Evolutionary conservation across 129 eudicot species (phyloP).

Genomic region (Centaurea solstitialis): DNA sequence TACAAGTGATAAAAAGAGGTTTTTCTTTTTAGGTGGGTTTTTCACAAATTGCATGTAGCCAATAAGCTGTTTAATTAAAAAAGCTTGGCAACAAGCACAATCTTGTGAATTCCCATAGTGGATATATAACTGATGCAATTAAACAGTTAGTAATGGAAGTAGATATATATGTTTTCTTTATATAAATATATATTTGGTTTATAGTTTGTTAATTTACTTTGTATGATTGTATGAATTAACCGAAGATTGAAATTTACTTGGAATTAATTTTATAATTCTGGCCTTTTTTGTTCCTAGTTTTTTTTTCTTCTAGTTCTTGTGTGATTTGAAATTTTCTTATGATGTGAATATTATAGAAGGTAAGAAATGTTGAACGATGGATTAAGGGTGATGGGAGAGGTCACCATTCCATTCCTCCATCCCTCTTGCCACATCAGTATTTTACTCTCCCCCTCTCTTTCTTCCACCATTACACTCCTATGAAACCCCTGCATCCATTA

Average conservation of each 20-base stretch:
- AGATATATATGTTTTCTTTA: not conserved
- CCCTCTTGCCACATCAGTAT: no score
- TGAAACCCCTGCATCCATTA: no score
- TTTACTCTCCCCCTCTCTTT: no score
- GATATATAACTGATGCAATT: constrained; percentile 19
- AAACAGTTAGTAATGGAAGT: constrained; percentile 14
- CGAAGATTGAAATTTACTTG: constrained; percentile 3
- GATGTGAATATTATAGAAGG: not conserved
- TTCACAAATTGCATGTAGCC: not conserved
- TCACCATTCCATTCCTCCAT: no score
- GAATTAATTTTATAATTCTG: not conserved
- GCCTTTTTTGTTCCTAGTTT: not conserved
- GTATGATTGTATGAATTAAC: constrained; percentile 1
- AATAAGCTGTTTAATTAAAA: not conserved
- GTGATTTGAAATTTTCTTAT: not conserved
- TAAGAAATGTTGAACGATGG: no score
- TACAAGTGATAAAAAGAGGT: not conserved
- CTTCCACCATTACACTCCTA: no score
- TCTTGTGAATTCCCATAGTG: not conserved
- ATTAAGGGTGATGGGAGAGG: no score
- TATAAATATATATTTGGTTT: not conserved
- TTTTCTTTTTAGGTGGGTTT: not conserved
- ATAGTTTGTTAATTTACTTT: constrained; percentile 7
- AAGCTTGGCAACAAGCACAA: not conserved
- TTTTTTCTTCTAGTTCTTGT: not conserved